Percentiles rank a stretch among this genome's conserved stretches.
Conservation (phyloP, 2,329 filamentous ascomycete genomes). For the Calonectria pauciramosa region DNA sequence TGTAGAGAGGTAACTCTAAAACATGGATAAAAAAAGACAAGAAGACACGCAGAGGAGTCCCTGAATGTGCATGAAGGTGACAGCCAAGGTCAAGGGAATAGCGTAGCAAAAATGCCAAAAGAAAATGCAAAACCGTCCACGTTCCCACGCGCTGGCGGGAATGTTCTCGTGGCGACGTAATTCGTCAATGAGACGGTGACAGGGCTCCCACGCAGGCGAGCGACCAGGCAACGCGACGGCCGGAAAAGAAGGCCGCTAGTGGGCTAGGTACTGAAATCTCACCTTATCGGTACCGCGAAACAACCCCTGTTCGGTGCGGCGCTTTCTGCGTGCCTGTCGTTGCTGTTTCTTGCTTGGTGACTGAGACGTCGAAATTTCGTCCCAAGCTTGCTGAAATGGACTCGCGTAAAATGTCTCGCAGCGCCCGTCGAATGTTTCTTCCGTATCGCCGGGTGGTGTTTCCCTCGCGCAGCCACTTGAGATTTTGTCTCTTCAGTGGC, state of each 20-base stretch:
- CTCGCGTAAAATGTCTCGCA: slow-evolving; percentile 9
- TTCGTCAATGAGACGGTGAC: slow-evolving; percentile 13
- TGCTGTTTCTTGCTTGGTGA: slow-evolving; percentile 3
- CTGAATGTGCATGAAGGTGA: neutral
- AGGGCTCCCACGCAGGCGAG: slow-evolving; percentile 12
- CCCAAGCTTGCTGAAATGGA: slow-evolving; percentile 1
- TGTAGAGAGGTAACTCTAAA: neutral
- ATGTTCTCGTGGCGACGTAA: slow-evolving; percentile 5
- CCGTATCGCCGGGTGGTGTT: slow-evolving; percentile 4
- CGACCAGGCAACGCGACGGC: slow-evolving; percentile 35
- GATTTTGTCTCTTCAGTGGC: slow-evolving; percentile 6
- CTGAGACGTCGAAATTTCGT: slow-evolving; percentile 24
- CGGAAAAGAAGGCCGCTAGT: slow-evolving; percentile 27
- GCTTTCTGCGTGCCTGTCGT: slow-evolving; percentile 27
- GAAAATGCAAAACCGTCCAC: slow-evolving; percentile 5
- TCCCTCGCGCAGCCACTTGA: neutral
- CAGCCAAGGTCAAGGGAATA: neutral
- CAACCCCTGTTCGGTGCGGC: slow-evolving; percentile 27
- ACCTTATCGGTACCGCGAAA: slow-evolving; percentile 41
- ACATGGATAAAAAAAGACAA: neutral
- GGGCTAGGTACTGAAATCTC: slow-evolving; percentile 39
- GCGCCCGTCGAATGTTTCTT: slow-evolving; percentile 12
- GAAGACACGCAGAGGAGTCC: neutral
- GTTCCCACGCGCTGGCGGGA: slow-evolving; percentile 7
- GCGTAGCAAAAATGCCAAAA: neutral